These are phyloP conservation scores for Citrus maxima DNA, from an alignment of 345 rosid species.

Conservation along the genomic window DNA sequence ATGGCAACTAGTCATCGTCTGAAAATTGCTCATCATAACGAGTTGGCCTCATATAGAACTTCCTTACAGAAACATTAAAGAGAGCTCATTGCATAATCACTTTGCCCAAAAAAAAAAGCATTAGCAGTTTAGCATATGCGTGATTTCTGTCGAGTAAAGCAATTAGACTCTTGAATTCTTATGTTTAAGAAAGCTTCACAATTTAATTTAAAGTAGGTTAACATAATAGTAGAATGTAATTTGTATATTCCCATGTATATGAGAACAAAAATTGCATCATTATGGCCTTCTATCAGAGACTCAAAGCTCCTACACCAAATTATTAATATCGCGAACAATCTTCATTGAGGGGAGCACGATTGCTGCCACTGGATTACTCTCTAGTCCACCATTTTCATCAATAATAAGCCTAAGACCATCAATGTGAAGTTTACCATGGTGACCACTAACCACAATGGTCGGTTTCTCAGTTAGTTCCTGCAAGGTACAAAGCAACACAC, in stretches of 20 bases:
- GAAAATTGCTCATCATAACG: no score
- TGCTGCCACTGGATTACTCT: slow-evolving; percentile 71
- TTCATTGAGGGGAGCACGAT: slow-evolving; percentile 67
- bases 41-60: background rate
- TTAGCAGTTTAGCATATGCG: background rate
- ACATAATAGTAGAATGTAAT: background rate
- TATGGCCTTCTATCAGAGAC: background rate
- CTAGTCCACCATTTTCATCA: slow-evolving; percentile 81
- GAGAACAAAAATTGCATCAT: background rate
- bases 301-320: slow-evolving; percentile 18
- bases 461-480: slow-evolving; percentile 47
- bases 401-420: slow-evolving; percentile 77
- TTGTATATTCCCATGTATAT: background rate
- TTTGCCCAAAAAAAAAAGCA: background rate
- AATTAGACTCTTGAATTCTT: background rate
- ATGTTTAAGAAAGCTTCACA: background rate
- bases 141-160: background rate
- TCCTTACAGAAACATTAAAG: background rate
- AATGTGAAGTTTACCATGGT: slow-evolving; percentile 77
- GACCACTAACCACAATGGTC: slow-evolving; percentile 70
- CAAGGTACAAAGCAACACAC: slow-evolving; percentile 4
- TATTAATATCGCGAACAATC: slow-evolving; percentile 61
- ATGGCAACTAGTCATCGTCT: background rate
- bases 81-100: background rate
- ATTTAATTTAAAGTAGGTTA: background rate